Percentiles rank a stretch among this genome's conserved stretches.
Conservation (phyloP, 225 moss, liverwort and hornwort genomes). For the Lunularia cruciata region DNA sequence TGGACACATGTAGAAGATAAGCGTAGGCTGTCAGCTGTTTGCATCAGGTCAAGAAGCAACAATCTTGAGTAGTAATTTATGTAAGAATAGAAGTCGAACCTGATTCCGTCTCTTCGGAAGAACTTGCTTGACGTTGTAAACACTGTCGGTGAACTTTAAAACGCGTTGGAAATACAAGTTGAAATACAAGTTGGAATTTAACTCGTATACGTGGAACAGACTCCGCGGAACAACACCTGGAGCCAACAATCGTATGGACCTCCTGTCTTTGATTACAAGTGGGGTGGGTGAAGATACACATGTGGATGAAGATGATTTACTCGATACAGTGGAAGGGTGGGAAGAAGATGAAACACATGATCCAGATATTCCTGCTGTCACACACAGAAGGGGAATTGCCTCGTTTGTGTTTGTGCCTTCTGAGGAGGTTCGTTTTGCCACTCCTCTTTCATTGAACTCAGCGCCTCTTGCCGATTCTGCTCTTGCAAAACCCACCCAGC, state of each 20-base stretch:
- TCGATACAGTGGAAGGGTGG: slow-evolving; percentile 71
- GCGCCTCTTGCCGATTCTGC: neutral
- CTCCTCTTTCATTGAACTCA: neutral
- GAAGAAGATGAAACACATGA: slow-evolving; percentile 87
- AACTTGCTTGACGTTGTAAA: too few relatives aligned
- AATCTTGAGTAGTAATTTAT: neutral
- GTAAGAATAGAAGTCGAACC: neutral
- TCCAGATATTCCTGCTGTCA: slow-evolving; percentile 88
- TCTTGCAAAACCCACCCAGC: neutral
- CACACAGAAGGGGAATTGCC: slow-evolving; percentile 80
- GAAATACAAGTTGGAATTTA: too few relatives aligned
- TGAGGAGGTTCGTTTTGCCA: slow-evolving; percentile 62
- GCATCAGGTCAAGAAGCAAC: neutral
- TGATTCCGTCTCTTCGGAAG: too few relatives aligned
- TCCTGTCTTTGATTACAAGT: slow-evolving; percentile 77
- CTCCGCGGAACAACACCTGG: slow-evolving; percentile 81
- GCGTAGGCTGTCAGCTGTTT: neutral
- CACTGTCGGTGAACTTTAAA: too few relatives aligned
- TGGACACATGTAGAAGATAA: neutral
- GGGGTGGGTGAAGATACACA: slow-evolving; percentile 68
- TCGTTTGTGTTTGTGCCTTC: slow-evolving; percentile 90
- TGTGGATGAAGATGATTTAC: slow-evolving; percentile 56
- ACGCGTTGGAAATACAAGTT: too few relatives aligned
- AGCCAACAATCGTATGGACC: slow-evolving; percentile 83
- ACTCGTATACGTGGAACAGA: slow-evolving; percentile 36